phyloP scores from a whole-genome alignment of 495 filamentous ascomycete species.

The Podospora bellae-mahoneyi region DNA sequence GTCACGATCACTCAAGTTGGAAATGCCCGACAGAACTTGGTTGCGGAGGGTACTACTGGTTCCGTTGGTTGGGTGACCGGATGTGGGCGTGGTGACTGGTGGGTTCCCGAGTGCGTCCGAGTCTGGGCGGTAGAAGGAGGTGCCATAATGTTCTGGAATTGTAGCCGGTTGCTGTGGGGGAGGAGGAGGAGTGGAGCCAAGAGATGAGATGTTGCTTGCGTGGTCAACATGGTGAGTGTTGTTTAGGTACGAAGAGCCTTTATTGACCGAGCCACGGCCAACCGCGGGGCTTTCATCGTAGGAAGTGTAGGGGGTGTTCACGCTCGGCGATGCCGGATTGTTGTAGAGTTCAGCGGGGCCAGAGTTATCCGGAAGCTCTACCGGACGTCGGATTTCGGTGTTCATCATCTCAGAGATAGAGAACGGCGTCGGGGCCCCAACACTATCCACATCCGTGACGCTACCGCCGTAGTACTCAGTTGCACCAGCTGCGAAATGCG shows the following conservation, averaged over 20 bases:
- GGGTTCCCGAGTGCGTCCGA: slow-evolving; percentile 30
- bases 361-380: slow-evolving; percentile 39
- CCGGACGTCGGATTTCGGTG: slow-evolving; percentile 30
- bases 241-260: slow-evolving; percentile 19
- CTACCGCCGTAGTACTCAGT: slow-evolving; percentile 34
- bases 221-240: slow-evolving; percentile 31
- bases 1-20: slow-evolving; percentile 42
- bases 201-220: slow-evolving; percentile 21
- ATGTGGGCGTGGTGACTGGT: background rate
- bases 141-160: slow-evolving; percentile 3
- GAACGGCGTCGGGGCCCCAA: slow-evolving; percentile 15
- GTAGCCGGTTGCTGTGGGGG: slow-evolving; percentile 12
- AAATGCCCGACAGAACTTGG: slow-evolving; percentile 40
- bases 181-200: slow-evolving; percentile 9
- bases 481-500: slow-evolving; percentile 33
- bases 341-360: slow-evolving; percentile 36
- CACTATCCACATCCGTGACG: slow-evolving; percentile 29
- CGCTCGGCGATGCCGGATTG: slow-evolving; percentile 26
- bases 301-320: slow-evolving; percentile 31
- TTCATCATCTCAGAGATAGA: slow-evolving; percentile 39
- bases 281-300: slow-evolving; percentile 10
- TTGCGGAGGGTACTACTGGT: slow-evolving; percentile 14
- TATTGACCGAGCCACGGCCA: slow-evolving; percentile 17
- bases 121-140: slow-evolving; percentile 28
- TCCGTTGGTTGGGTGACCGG: background rate